Conservation (phyloP, 345 rosid species). For the Balakata baccata region DNA sequence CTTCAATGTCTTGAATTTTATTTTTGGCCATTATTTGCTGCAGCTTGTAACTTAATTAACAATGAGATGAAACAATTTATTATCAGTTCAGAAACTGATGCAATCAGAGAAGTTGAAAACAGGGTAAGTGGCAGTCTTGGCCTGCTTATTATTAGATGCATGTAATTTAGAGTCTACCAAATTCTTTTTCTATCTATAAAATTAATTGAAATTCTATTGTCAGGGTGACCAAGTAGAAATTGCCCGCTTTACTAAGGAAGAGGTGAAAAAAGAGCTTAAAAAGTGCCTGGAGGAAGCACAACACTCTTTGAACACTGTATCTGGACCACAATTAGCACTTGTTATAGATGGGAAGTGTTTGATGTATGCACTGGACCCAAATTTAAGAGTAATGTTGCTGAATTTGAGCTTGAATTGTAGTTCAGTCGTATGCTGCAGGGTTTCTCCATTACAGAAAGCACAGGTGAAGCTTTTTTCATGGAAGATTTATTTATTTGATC, state of each 20-base stretch:
- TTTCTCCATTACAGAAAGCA: slow-evolving; percentile 98
- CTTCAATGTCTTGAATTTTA: slow-evolving; percentile 19
- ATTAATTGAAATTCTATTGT: slow-evolving; percentile 15
- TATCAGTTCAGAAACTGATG: slow-evolving; percentile 90
- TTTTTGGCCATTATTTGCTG: slow-evolving; percentile 30
- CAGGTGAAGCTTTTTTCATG: slow-evolving; percentile 51
- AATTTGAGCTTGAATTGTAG: slow-evolving; percentile 91
- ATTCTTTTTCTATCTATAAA: neutral
- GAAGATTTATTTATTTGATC: slow-evolving; percentile 16
- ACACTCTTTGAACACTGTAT: slow-evolving; percentile 41
- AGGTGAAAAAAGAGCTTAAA: slow-evolving; percentile 68
- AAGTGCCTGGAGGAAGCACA: slow-evolving; percentile 87
- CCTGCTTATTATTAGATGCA: slow-evolving; percentile 14
- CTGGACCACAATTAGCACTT: slow-evolving; percentile 84
- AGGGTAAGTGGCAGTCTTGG: slow-evolving; percentile 49
- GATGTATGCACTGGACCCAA: slow-evolving; percentile 93
- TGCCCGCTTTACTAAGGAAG: slow-evolving; percentile 81
- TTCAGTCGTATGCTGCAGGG: slow-evolving; percentile 98
- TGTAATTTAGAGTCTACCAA: slow-evolving; percentile 12
- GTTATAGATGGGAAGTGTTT: slow-evolving; percentile 96
- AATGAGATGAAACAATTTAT: slow-evolving; percentile 94
- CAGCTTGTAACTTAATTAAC: slow-evolving; percentile 97
- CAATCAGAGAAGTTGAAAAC: slow-evolving; percentile 81
- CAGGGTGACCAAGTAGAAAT: slow-evolving; percentile 97
- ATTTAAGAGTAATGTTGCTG: slow-evolving; percentile 72